Evolutionary conservation across 2,329 filamentous ascomycete species (phyloP).

Genomic region (Colletotrichum spaethianum): DNA sequence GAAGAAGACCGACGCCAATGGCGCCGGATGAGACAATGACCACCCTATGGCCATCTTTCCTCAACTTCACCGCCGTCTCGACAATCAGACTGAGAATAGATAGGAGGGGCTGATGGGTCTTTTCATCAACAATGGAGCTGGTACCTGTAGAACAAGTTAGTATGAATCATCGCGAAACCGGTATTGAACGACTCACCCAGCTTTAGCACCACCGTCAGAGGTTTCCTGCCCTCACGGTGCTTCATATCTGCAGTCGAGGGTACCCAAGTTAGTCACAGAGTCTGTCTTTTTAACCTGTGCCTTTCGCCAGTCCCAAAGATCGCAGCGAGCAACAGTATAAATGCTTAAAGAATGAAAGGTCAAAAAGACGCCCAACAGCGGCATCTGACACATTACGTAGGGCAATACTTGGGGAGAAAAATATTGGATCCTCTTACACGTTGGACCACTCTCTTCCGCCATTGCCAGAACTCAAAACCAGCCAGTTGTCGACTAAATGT

Average conservation of each 20-base stretch:
- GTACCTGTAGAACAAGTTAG: constrained; percentile 75
- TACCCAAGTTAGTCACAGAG: constrained; percentile 33
- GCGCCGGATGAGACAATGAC: constrained; percentile 97
- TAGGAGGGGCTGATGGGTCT: constrained; percentile 91
- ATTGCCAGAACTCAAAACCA: constrained; percentile 39
- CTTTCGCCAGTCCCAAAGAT: background rate
- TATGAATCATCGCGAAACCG: background rate
- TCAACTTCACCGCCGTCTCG: constrained; percentile 89
- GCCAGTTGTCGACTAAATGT: constrained; percentile 35
- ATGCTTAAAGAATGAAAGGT: background rate
- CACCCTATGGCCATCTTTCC: constrained; percentile 92
- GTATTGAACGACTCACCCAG: constrained; percentile 72
- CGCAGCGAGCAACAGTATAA: background rate
- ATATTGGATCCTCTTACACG: constrained; percentile 42
- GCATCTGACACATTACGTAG: constrained; percentile 36
- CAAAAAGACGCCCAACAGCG: constrained; percentile 6
- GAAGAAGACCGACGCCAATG: constrained; percentile 91
- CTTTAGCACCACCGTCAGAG: constrained; percentile 87
- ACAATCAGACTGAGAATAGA: constrained; percentile 94
- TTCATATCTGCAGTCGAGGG: constrained; percentile 70
- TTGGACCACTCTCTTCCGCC: constrained; percentile 40
- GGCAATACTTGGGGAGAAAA: too few species aligned
- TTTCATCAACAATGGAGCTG: constrained; percentile 98
- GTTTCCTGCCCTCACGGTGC: constrained; percentile 61
- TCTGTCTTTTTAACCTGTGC: background rate